Base-by-base conservation (phyloP, 495 filamentous ascomycete genomes). In the Rostrohypoxylon terebratum region DNA sequence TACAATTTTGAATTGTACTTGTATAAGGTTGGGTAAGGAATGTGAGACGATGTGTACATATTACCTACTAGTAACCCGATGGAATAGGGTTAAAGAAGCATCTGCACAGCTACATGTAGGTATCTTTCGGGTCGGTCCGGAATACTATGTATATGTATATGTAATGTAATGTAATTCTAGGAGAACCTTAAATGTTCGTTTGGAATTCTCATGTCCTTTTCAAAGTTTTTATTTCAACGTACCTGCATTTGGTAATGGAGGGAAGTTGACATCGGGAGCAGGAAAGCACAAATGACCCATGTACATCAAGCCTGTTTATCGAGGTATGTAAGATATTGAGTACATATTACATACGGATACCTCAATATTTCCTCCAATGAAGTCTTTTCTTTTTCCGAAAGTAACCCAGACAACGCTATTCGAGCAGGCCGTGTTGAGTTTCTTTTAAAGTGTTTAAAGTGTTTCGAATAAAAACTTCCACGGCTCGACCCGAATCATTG, bases 401-500 rank as follows among this genome's bases (percentile, higher is more conserved):
- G 47, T 48, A 50, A 47, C 40, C 34, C n/a, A 11, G 13, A 21
- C 59, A 62, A 62, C 9, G 42, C 44, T 42, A 62, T 62, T 62
- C 25, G 13, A 36, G n/a, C 42, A 0, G 42, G 42, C 2, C 16
- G 28, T 62, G 28, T 50, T 59, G 6, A 21, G 3, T 48, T 34
- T 62, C 28, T 50, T 28, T n/a, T 28, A 14, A 25, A 34, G 20
- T 28, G 28, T 28, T n/a, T 28, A 14, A 25, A 34, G 20, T 28
- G 28, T 59, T 59, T 59, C 55, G 18, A 42, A 28, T 59, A 42
- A 38, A 34, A 44, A 34, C 8, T 40, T 36, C 4, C 51, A n/a
- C 9, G 7, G 38, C 4, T 5, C 44, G 48, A 36, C n/a, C 13
- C 34, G 42, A 50, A 50, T 36, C 44, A 50, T 50, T 50, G 44